Evolutionary conservation across 1,139 yeast genomes (phyloP).

Genomic region (Suhomyces guaymorum): DNA sequence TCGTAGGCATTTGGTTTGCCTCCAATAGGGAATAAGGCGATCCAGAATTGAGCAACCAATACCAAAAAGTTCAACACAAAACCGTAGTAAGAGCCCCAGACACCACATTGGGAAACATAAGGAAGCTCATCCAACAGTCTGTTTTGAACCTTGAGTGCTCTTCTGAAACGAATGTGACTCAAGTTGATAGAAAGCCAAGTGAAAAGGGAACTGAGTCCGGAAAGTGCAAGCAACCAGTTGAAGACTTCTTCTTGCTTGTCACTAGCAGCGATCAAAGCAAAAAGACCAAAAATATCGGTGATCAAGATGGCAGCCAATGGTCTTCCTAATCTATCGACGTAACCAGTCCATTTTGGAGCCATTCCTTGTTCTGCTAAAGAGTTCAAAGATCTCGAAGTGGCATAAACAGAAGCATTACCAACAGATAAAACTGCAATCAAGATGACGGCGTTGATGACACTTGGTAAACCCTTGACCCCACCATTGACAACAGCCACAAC

Average conservation of each 20-base stretch:
- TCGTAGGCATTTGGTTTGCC: conserved; percentile 52
- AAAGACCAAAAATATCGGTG: conserved; percentile 54
- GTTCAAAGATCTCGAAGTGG: conserved; percentile 34
- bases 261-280: conserved; percentile 74
- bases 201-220: conserved; percentile 81
- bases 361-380: conserved; percentile 36
- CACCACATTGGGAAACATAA: conserved; percentile 68
- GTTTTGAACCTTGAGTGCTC: conserved; percentile 67
- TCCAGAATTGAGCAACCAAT: conserved; percentile 79
- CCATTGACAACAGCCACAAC: conserved; percentile 59
- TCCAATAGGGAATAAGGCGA: conserved; percentile 70
- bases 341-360: conserved; percentile 36
- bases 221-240: conserved; percentile 78
- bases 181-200: conserved; percentile 82
- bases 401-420: conserved; percentile 44
- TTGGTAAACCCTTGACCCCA: conserved; percentile 56
- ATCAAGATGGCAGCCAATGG: conserved; percentile 34
- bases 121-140: conserved; percentile 66
- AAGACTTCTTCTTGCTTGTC: conserved; percentile 65
- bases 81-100: conserved; percentile 69
- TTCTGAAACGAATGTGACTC: conserved; percentile 77
- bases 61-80: conserved; percentile 60
- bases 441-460: conserved; percentile 52
- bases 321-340: conserved; percentile 34
- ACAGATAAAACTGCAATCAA: conserved; percentile 50